Percentiles rank a stretch among this genome's conserved stretches.
Evolutionary conservation across 2,329 filamentous ascomycete genomes (phyloP).

Genomic region (Fusarium goolgardi): DNA sequence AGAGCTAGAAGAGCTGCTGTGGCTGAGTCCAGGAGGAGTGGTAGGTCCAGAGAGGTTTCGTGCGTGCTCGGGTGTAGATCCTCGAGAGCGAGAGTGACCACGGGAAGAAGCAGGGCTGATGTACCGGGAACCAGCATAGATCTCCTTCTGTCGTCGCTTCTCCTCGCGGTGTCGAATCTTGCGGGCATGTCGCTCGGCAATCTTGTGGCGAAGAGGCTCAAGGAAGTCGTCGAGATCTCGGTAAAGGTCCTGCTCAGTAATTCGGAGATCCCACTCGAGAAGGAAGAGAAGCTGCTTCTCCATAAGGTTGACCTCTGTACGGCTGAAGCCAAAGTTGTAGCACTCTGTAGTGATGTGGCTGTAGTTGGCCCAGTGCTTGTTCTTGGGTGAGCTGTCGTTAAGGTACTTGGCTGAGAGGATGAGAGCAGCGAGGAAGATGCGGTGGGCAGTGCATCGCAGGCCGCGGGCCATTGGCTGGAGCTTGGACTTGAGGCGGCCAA

Average conservation of each 20-base stretch:
- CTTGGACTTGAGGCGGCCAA: constrained; percentile 82
- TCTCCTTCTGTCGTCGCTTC: constrained; percentile 56
- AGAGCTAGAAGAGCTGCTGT: constrained; percentile 62
- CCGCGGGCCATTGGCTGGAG: constrained; percentile 96
- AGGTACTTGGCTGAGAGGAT: constrained; percentile 95
- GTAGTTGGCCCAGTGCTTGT: constrained; percentile 99
- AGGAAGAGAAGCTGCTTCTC: constrained; percentile 98
- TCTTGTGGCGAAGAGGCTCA: constrained; percentile 77
- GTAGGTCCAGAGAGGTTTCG: constrained; percentile 53
- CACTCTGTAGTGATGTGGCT: constrained; percentile 76
- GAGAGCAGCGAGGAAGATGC: constrained; percentile 92
- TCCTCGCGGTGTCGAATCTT: constrained; percentile 63
- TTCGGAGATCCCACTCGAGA: constrained; percentile 92
- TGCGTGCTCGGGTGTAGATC: constrained; percentile 55
- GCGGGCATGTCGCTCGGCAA: constrained; percentile 63
- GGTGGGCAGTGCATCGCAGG: constrained; percentile 94
- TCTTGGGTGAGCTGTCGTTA: constrained; percentile 98
- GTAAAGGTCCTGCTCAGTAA: constrained; percentile 87
- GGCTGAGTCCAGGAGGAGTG: constrained; percentile 61
- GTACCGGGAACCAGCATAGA: constrained; percentile 54
- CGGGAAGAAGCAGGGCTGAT: constrained; percentile 61
- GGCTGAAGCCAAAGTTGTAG: constrained; percentile 86
- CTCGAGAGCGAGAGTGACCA: constrained; percentile 56
- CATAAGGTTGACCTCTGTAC: constrained; percentile 98
- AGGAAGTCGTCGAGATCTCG: constrained; percentile 89